Conservation (phyloP, 164 flowering plant species). For the Warburgia ugandensis region DNA sequence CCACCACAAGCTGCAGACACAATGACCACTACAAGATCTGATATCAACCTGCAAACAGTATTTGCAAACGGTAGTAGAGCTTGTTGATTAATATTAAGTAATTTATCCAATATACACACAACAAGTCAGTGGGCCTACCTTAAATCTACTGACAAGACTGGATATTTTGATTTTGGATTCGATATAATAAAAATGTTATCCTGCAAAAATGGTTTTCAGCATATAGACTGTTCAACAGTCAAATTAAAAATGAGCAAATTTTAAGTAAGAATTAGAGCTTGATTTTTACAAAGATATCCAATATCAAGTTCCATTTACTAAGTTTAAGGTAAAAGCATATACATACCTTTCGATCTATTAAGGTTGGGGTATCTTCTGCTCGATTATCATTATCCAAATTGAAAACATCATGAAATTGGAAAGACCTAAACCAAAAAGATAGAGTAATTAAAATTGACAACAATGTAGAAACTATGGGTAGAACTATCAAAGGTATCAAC, state of each 20-base stretch:
- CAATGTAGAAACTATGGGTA: background rate
- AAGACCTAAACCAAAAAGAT: constrained; percentile 41
- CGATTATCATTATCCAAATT: constrained; percentile 77
- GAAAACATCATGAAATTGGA: constrained; percentile 72
- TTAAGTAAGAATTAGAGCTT: too few relatives aligned
- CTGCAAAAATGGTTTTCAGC: constrained; percentile 33
- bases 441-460: constrained; percentile 5
- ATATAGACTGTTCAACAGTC: background rate
- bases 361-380: constrained; percentile 77
- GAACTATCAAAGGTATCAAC: background rate
- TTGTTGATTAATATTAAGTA: constrained; percentile 6
- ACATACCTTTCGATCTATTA: constrained; percentile 77
- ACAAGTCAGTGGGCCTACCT: constrained; percentile 32
- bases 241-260: background rate
- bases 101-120: constrained; percentile 6
- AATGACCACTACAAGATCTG: constrained; percentile 88
- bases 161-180: constrained; percentile 80
- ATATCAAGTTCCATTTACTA: too few relatives aligned
- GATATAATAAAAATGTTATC: constrained; percentile 95
- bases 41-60: constrained; percentile 69
- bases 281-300: too few relatives aligned
- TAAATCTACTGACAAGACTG: constrained; percentile 75
- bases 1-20: constrained; percentile 99
- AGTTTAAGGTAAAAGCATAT: background rate
- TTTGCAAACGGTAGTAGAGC: too few relatives aligned